These are phyloP conservation scores for Phaffomyces antillensis DNA, from an alignment of 805 yeast species.

Conservation along the genomic window DNA sequence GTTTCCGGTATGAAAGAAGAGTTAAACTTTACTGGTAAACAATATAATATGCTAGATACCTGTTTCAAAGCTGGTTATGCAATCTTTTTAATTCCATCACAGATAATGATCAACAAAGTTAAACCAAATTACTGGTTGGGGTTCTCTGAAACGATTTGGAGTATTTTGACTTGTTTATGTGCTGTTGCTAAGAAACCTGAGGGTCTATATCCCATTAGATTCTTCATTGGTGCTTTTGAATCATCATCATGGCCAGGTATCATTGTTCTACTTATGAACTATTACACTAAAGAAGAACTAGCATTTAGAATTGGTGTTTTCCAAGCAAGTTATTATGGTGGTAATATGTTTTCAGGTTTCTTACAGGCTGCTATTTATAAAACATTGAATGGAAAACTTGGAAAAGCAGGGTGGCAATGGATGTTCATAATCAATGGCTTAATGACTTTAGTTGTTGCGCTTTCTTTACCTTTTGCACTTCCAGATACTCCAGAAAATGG, in stretches of 20 bases:
- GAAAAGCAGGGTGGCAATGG: slow-evolving; percentile 12
- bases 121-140: slow-evolving; percentile 17
- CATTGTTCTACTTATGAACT: slow-evolving; percentile 27
- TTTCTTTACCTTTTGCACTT: slow-evolving; percentile 27
- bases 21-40: neutral
- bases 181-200: slow-evolving; percentile 19
- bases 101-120: slow-evolving; percentile 43
- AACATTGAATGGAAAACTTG: slow-evolving; percentile 6
- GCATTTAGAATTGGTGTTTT: slow-evolving; percentile 26
- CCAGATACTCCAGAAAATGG: slow-evolving; percentile 32
- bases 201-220: neutral
- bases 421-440: slow-evolving; percentile 14
- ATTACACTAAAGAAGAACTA: slow-evolving; percentile 30
- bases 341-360: slow-evolving; percentile 26
- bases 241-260: slow-evolving; percentile 7
- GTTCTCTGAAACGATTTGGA: neutral
- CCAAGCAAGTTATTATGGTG: slow-evolving; percentile 11
- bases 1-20: neutral
- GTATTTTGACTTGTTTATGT: slow-evolving; percentile 11
- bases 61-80: slow-evolving; percentile 37
- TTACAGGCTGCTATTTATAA: slow-evolving; percentile 24
- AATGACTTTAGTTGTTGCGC: slow-evolving; percentile 21
- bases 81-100: slow-evolving; percentile 54
- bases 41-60: slow-evolving; percentile 35
- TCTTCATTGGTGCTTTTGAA: neutral